Conservation (phyloP, 495 filamentous ascomycete species). For the Aspergillus bertholletiae region DNA sequence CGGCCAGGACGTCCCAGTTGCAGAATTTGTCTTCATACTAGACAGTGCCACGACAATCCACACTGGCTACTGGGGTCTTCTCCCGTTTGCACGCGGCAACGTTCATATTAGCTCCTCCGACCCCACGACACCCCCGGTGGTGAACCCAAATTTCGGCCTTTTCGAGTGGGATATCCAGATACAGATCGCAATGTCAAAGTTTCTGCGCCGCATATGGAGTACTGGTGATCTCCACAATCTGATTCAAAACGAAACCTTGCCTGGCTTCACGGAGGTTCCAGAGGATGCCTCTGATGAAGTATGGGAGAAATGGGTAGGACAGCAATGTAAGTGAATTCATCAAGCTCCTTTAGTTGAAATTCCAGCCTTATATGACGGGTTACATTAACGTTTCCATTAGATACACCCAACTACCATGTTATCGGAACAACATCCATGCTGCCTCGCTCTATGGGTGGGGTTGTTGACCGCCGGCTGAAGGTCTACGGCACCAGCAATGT, state of each 20-base stretch:
- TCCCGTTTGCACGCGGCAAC: constrained; percentile 52
- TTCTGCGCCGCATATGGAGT: constrained; percentile 16
- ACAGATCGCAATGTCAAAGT: constrained; percentile 21
- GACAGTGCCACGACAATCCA: constrained; percentile 13
- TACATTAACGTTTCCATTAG: too few species aligned
- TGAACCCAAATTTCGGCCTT: constrained; percentile 28
- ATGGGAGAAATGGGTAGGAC: constrained; percentile 19
- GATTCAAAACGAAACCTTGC: constrained; percentile 16
- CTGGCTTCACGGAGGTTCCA: constrained; percentile 15
- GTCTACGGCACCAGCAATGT: constrained; percentile 49
- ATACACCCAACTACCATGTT: constrained; percentile 34
- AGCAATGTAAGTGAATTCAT: constrained; percentile 21
- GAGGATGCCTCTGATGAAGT: constrained; percentile 9
- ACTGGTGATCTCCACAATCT: constrained; percentile 15
- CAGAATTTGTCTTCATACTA: constrained; percentile 34
- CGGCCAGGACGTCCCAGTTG: constrained; percentile 35
- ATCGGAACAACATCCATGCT: constrained; percentile 54
- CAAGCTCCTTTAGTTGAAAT: too few species aligned
- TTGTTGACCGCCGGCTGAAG: constrained; percentile 35
- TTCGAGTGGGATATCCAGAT: constrained; percentile 17
- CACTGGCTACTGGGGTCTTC: constrained; percentile 38
- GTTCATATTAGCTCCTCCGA: constrained; percentile 26
- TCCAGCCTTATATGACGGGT: constrained; percentile 11
- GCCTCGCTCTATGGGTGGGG: constrained; percentile 50
- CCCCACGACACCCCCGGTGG: constrained; percentile 7